phyloP scores from a whole-genome alignment of 2,329 filamentous ascomycete species.

The Diplodia sapinea region DNA sequence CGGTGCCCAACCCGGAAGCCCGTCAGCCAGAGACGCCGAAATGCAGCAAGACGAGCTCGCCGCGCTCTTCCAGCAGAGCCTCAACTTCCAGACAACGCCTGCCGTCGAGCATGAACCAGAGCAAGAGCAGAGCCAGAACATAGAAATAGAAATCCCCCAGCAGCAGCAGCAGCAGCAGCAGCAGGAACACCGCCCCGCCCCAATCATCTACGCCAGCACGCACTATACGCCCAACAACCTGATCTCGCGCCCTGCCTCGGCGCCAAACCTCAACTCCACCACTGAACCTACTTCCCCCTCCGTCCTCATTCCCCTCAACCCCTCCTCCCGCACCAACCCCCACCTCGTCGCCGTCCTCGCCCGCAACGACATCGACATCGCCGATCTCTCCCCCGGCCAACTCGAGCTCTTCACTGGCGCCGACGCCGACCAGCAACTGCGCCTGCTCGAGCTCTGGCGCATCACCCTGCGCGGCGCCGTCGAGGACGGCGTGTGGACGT shows the following conservation, averaged over 20 bases:
- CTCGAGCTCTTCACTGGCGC: slow-evolving; percentile 79
- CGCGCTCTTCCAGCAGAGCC: slow-evolving; percentile 76
- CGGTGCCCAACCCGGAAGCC: slow-evolving; percentile 40
- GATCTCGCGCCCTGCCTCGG: slow-evolving; percentile 34
- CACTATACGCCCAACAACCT: slow-evolving; percentile 83
- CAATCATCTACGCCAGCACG: slow-evolving; percentile 76
- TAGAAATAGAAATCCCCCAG: not conserved
- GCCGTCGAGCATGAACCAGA: slow-evolving; percentile 24
- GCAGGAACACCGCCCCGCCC: slow-evolving; percentile 36
- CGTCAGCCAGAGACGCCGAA: slow-evolving; percentile 53
- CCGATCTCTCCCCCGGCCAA: slow-evolving; percentile 73
- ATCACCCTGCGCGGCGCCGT: slow-evolving; percentile 68
- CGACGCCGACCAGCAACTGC: slow-evolving; percentile 71
- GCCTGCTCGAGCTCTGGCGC: slow-evolving; percentile 83
- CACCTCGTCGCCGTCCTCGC: slow-evolving; percentile 59
- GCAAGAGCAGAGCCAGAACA: slow-evolving; percentile 33
- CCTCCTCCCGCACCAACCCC: slow-evolving; percentile 53
- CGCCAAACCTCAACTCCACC: slow-evolving; percentile 31
- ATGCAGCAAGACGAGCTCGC: slow-evolving; percentile 81
- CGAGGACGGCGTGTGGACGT: slow-evolving; percentile 61
- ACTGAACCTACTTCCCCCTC: slow-evolving; percentile 9
- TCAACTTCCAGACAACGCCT: slow-evolving; percentile 44
- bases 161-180: not conserved
- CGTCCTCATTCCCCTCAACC: not conserved
- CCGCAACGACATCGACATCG: slow-evolving; percentile 72